Conservation (phyloP, 768 basidiomycete species). For the Podaxis sp. region DNA sequence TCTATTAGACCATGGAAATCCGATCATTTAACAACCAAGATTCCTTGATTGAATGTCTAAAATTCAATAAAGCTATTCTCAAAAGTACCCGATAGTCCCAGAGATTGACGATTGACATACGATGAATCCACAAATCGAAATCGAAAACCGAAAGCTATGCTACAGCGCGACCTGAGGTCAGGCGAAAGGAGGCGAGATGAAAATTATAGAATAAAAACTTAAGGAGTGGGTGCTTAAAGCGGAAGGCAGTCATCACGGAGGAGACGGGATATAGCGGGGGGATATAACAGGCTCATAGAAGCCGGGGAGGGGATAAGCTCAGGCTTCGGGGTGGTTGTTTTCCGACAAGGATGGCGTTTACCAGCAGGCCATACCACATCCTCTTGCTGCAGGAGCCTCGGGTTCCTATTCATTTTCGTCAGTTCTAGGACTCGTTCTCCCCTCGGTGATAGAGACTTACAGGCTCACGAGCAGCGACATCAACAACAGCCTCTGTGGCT, state of each 20-base stretch:
- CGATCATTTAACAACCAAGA: neutral
- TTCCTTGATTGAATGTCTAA: neutral
- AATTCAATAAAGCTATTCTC: neutral
- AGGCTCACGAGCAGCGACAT: conserved; percentile 7
- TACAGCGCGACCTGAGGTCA: conserved; percentile 8
- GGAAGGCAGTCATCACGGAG: neutral
- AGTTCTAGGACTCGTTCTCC: neutral
- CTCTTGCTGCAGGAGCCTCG: neutral
- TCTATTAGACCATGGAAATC: neutral
- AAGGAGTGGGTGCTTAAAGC: neutral
- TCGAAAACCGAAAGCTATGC: neutral
- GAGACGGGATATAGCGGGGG: neutral
- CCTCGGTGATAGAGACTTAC: neutral
- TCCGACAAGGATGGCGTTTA: neutral
- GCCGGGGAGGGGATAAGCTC: neutral
- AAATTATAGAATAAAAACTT: neutral
- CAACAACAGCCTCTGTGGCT: neutral
- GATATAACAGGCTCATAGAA: neutral
- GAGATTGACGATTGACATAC: neutral
- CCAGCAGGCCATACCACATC: conserved; percentile 4
- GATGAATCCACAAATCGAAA: neutral
- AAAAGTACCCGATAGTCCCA: neutral
- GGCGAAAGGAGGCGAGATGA: neutral
- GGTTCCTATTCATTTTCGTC: neutral
- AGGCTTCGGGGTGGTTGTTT: neutral